phyloP scores from a whole-genome alignment of 2,329 filamentous ascomycete genomes.

The Conoideocrella luteorostrata region DNA sequence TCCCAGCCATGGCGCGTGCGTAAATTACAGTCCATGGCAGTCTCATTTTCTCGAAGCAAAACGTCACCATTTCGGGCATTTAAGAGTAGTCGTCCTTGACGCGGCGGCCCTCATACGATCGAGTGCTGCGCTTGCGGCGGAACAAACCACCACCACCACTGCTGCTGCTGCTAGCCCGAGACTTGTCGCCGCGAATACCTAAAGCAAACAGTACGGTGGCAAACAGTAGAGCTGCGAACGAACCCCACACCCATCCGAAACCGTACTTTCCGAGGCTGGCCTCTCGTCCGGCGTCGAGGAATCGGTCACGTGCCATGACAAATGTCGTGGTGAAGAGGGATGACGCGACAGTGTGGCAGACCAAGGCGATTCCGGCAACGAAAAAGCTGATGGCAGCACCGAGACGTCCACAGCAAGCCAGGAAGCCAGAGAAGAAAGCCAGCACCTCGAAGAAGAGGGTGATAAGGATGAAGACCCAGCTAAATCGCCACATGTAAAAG shows the following conservation, averaged over 20 bases:
- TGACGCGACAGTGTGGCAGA: conserved; percentile 62
- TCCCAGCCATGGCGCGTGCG: too few relatives aligned
- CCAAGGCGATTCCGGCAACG: conserved; percentile 51
- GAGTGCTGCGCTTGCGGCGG: conserved; percentile 26
- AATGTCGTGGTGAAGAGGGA: conserved; percentile 70
- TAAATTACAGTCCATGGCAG: too few relatives aligned
- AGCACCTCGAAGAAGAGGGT: conserved; percentile 69
- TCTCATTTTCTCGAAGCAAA: too few relatives aligned
- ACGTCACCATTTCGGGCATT: conserved; percentile 14
- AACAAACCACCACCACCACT: conserved; percentile 15
- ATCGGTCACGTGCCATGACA: conserved; percentile 62
- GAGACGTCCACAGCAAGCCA: conserved; percentile 65
- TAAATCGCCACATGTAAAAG: conserved; percentile 85
- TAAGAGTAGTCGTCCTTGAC: conserved; percentile 67
- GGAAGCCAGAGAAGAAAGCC: conserved; percentile 60
- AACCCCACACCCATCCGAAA: conserved; percentile 72
- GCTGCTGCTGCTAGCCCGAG: conserved; percentile 22
- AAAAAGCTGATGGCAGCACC: conserved; percentile 61
- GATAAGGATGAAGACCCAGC: conserved; percentile 87
- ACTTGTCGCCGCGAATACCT: conserved; percentile 47
- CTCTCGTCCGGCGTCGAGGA: conserved; percentile 46
- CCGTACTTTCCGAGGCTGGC: conserved; percentile 61
- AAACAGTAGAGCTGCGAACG: conserved; percentile 60
- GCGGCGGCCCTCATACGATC: conserved; percentile 42
- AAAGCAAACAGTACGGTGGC: conserved; percentile 62